phyloP scores from a whole-genome alignment of 306 rosid genomes.

The Fragaria nilgerrensis region DNA sequence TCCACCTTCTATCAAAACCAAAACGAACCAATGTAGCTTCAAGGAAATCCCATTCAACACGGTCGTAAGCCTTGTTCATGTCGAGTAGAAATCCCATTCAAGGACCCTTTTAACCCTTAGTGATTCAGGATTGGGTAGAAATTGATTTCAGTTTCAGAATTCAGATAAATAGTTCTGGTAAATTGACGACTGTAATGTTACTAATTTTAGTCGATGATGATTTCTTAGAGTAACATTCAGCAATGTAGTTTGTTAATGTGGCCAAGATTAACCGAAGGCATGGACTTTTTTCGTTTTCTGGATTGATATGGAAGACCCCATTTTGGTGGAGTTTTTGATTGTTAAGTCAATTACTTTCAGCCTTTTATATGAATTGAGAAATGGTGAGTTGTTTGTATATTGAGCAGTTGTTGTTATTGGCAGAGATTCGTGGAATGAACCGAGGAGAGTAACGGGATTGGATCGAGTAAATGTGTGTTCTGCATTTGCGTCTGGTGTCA shows the following conservation, averaged over 20 bases:
- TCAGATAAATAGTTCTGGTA: neutral
- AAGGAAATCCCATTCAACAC: no score
- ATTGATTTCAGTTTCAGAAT: neutral
- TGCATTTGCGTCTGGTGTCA: slow-evolving; percentile 84
- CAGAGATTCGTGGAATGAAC: slow-evolving; percentile 80
- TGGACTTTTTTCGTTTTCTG: neutral
- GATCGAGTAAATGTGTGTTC: slow-evolving; percentile 53
- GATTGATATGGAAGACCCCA: neutral
- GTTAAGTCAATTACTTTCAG: neutral
- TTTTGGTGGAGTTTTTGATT: neutral
- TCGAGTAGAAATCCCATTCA: no score
- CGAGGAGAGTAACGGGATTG: slow-evolving; percentile 54
- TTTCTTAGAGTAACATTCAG: neutral
- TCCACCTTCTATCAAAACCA: no score
- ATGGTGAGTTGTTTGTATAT: no score
- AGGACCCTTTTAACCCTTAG: neutral
- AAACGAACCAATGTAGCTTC: no score
- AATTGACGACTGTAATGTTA: neutral
- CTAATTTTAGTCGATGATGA: neutral
- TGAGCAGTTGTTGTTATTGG: slow-evolving; percentile 13
- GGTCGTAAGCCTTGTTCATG: no score
- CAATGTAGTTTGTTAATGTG: neutral
- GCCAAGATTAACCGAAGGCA: neutral
- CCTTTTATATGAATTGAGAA: neutral
- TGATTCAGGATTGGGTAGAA: neutral